Base-by-base conservation (phyloP, 257 asterid species). In the Striga asiatica region DNA sequence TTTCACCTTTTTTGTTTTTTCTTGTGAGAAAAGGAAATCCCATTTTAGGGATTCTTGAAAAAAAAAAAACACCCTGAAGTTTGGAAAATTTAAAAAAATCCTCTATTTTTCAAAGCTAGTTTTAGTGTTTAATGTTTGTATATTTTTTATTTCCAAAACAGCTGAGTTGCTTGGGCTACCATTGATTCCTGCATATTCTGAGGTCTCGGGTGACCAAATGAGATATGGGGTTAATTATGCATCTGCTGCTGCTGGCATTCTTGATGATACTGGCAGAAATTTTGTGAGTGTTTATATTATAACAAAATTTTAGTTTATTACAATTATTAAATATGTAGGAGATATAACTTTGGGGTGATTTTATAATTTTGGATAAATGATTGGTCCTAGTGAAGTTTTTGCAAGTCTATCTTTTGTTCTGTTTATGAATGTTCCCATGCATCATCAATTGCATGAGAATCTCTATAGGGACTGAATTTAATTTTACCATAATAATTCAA, bases 221-320 rank as follows among this genome's bases (percentile, higher is more conserved):
- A 68, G 81, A 25, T 81, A 58, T 50, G 97, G 97, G 46, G 88
- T 89, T 31, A 89, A 89, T 50, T 86, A 77, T 62, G 97, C 96
- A 22, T 89, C 97, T 25, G 97, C 50, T 17, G 50, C 97, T 38
- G 97, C 96, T 54, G 97, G 97, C 1, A 89, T 89, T 31, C 97
- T 89, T 58, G 96, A 89, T 35, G 61, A 41, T 23, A 85, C 50
- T 0, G 97, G 97, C 73, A 57, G 78, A 60, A 88, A 89, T 18
- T 43, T 43, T 43, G 50, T 43, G 25, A 43, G 50, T 43, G 25
- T 34, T 10, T 34, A 1, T 34, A 34, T 7, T 34, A 0, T 34
- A 0, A 34, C 11, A 1, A 29, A 1, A n/a, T n/a, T n/a, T n/a
- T n/a, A n/a, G n/a, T n/a, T n/a, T n/a, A n/a, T n/a, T n/a, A n/a